Base-by-base conservation (phyloP, 257 asterid species). In the Cinchona pubescens region DNA sequence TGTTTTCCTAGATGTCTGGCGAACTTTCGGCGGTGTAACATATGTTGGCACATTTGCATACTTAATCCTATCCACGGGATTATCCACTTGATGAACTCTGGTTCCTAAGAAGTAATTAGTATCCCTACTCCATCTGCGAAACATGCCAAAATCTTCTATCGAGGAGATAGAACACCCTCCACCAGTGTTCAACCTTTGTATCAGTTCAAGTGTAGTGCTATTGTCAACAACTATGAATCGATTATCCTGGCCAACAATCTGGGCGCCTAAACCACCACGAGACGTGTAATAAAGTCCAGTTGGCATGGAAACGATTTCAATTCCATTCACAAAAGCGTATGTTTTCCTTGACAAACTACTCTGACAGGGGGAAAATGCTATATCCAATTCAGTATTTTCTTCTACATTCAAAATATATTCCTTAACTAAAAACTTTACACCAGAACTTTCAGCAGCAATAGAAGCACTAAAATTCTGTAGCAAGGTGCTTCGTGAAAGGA, bases 131-230 rank as follows among this genome's bases (percentile, higher is more conserved):
- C 90, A 85, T 14, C 80, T 79, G 5, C 91, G 85, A 76, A 82
- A 86, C 87, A 84, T 78, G 32, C 78, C 37, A 3, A 86, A 76
- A 76, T 89, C 95, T 72, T 86, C 87, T 46, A 67, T 76, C 4
- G 96, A 77, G n/a, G 83, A 67, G 74, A 90, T 80, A 75, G 84
- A 74, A 40, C 59, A 18, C 43, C 93, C 96, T 0, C 91, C 91
- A 51, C 80, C 69, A 43, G n/a, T n/a, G n/a, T 88, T 88, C 78
- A 88, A 79, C 48, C 92, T 82, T 35, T 70, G 87, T 75, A 87
- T 83, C 71, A 76, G 71, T 85, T 87, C 88, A n/a, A 90, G 81
- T 34, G 87, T 88, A 23, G 91, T 87, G 82, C 56, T 55, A 40
- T 80, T 86, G 72, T 88, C 91, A 46, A 87, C 69, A n/a, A n/a